A percentile compares a stretch with the other conserved stretches of the same genome.
Conservation (phyloP, 805 yeast species). For the Tanozyma kutaoensis region DNA sequence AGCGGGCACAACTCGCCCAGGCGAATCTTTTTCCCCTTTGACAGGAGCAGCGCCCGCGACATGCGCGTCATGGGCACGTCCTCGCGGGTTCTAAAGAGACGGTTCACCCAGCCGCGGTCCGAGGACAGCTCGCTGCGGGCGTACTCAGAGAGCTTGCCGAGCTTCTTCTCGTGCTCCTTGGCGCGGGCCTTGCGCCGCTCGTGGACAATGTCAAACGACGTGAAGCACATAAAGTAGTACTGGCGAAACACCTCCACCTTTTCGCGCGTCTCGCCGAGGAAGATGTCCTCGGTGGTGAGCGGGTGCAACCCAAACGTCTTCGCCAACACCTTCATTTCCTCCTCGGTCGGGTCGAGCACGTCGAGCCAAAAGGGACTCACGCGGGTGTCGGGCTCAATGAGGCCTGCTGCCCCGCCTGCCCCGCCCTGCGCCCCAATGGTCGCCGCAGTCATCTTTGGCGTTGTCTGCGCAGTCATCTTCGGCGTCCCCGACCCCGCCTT, state of each 20-base stretch:
- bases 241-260: constrained; percentile 87
- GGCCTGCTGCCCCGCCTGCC: no score
- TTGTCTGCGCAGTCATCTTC: no score
- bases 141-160: constrained; percentile 21
- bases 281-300: constrained; percentile 88
- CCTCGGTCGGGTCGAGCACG: constrained; percentile 86
- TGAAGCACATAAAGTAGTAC: constrained; percentile 84
- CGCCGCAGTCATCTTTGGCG: no score
- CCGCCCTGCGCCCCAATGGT: no score
- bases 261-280: constrained; percentile 86
- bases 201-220: constrained; percentile 49
- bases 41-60: neutral
- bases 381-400: no score
- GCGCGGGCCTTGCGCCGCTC: constrained; percentile 46
- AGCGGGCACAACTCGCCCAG: constrained; percentile 68
- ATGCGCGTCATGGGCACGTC: constrained; percentile 4
- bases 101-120: neutral
- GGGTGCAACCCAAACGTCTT: constrained; percentile 95
- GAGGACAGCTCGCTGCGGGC: neutral
- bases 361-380: constrained; percentile 61
- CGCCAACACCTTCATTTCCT: constrained; percentile 85
- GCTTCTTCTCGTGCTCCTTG: constrained; percentile 29
- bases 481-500: no score
- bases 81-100: neutral
- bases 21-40: constrained; percentile 18